Conservation (phyloP, 257 asterid species). For the Fraxinus anomala region DNA sequence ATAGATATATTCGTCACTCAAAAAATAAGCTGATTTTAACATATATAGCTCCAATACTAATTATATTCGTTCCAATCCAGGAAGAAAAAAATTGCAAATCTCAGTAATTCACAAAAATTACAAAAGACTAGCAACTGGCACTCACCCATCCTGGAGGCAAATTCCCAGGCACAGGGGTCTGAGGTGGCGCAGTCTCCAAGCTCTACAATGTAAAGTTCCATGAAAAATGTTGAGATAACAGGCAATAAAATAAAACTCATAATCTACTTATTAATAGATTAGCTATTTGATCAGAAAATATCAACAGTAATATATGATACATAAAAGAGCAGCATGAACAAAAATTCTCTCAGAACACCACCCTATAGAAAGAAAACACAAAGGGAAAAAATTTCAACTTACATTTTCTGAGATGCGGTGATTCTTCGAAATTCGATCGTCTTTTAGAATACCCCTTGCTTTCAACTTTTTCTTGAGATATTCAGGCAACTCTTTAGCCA, state of each 20-base stretch:
- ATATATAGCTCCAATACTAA: neutral
- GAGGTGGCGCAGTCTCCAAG: conserved; percentile 50
- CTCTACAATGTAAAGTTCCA: conserved; percentile 48
- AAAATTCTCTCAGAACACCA: conserved; percentile 13
- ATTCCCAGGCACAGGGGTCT: conserved; percentile 42
- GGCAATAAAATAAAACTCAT: conserved; percentile 9
- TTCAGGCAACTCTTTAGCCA: conserved; percentile 69
- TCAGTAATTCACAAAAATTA: conserved; percentile 5
- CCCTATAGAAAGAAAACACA: conserved; percentile 4
- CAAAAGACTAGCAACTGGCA: conserved; percentile 27
- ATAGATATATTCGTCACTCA: conserved; percentile 15
- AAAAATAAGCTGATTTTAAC: conserved; percentile 10
- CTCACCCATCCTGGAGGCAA: conserved; percentile 96
- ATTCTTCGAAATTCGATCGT: conserved; percentile 36
- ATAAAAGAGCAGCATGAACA: conserved; percentile 12
- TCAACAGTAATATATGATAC: neutral
- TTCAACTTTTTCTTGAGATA: conserved; percentile 86
- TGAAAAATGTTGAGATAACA: neutral
- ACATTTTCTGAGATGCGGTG: conserved; percentile 42
- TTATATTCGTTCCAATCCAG: conserved; percentile 12
- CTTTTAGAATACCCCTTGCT: conserved; percentile 93
- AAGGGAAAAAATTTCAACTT: conserved; percentile 33
- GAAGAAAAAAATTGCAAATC: neutral
- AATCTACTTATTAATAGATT: neutral
- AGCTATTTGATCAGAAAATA: conserved; percentile 6